These are phyloP conservation scores for Myriosclerotinia scirpicola DNA, from an alignment of 2,329 filamentous ascomycete genomes.

Conservation along the genomic window DNA sequence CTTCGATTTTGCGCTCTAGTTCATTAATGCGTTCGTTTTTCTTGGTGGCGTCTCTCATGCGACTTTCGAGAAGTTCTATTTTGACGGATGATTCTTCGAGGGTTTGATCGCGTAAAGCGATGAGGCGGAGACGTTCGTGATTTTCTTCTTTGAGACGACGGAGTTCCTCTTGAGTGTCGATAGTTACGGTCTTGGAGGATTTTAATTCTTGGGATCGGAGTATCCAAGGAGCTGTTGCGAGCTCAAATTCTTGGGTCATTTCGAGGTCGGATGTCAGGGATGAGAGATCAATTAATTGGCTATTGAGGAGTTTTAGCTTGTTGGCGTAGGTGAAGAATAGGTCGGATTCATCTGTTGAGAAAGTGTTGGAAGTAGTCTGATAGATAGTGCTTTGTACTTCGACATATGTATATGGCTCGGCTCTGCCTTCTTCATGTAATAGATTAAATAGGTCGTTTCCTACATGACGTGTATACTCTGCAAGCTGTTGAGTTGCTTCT, in stretches of 20 bases:
- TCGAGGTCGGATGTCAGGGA: conserved; percentile 68
- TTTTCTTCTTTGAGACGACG: conserved; percentile 77
- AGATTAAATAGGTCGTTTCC: conserved; percentile 64
- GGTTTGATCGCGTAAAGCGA: conserved; percentile 74
- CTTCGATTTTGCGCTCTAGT: conserved; percentile 60
- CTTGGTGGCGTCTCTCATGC: conserved; percentile 79
- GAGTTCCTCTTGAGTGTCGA: conserved; percentile 84
- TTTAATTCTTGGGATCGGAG: conserved; percentile 78
- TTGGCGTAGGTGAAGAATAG: conserved; percentile 67
- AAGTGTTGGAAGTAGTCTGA: conserved; percentile 52
- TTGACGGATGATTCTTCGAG: conserved; percentile 87
- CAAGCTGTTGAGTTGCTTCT: conserved; percentile 61
- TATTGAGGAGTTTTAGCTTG: conserved; percentile 64
- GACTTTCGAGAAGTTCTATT: conserved; percentile 86
- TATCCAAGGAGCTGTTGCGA: conserved; percentile 75
- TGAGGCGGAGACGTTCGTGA: conserved; percentile 69
- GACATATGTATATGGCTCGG: conserved; percentile 62
- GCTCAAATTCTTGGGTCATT: conserved; percentile 77
- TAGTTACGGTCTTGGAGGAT: conserved; percentile 74
- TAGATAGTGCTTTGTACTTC: conserved; percentile 67
- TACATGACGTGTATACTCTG: conserved; percentile 63
- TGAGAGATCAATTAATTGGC: conserved; percentile 68
- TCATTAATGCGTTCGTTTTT: conserved; percentile 70
- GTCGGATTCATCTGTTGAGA: conserved; percentile 61
- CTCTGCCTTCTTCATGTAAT: conserved; percentile 69